Percentiles rank a stretch among this genome's conserved stretches.
phyloP scores from a whole-genome alignment of 1,284 basidiomycete genomes.

The Ceratobasidium theobromae region DNA sequence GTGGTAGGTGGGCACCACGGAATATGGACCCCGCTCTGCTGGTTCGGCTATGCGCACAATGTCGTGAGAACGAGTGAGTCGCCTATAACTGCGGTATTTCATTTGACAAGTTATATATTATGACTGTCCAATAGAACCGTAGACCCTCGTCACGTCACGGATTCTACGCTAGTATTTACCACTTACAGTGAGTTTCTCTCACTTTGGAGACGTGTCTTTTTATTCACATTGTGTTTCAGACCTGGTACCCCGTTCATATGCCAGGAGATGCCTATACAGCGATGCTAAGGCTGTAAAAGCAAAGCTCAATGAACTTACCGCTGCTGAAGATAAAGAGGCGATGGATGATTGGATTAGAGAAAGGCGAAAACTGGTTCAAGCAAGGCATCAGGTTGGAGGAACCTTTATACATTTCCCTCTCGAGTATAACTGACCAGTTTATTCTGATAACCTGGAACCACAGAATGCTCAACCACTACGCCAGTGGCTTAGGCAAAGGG shows the following conservation, averaged over 20 bases:
- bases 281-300: conserved; percentile 10
- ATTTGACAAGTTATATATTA: neutral
- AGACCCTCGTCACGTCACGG: neutral
- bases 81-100: neutral
- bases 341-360: neutral
- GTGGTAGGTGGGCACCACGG: conserved; percentile 1
- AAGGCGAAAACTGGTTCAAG: neutral
- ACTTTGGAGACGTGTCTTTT: neutral
- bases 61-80: conserved; percentile 13
- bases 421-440: neutral
- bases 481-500: neutral
- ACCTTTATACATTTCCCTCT: neutral
- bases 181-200: neutral
- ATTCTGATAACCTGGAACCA: neutral
- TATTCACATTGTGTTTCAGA: neutral
- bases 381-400: neutral
- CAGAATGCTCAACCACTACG: neutral
- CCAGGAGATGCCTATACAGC: conserved; percentile 5
- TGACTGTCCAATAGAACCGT: neutral
- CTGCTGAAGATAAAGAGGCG: neutral
- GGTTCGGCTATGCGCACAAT: conserved; percentile 13
- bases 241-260: neutral
- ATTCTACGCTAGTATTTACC: conserved; percentile 1
- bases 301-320: conserved; percentile 6
- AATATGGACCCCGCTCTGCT: conserved; percentile 18